Evolutionary conservation across 306 rosid genomes (phyloP).

Genomic region (Lathyrus sativus): DNA sequence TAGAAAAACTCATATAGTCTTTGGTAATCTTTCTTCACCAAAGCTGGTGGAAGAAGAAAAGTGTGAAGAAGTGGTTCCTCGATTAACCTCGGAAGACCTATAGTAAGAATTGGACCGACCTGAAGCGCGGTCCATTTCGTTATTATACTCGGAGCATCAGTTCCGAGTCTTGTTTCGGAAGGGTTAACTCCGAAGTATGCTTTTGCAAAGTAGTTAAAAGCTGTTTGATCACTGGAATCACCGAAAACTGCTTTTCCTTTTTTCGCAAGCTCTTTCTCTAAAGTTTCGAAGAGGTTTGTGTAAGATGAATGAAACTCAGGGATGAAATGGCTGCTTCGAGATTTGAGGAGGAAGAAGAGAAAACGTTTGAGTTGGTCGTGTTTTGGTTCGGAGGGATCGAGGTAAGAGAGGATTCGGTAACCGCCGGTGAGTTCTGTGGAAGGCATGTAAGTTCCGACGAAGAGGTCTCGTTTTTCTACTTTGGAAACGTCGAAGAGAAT

Average conservation of each 20-base stretch:
- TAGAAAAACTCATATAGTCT: conserved; percentile 76
- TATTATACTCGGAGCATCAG: conserved; percentile 63
- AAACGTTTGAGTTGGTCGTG: conserved; percentile 68
- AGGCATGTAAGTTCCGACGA: conserved; percentile 90
- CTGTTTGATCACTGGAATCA: conserved; percentile 65
- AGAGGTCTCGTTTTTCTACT: conserved; percentile 77
- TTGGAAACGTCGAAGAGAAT: conserved; percentile 70
- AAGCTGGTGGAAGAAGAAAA: conserved; percentile 58
- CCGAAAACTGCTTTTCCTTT: conserved; percentile 59
- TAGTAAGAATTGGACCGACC: conserved; percentile 52
- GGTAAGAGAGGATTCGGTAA: conserved; percentile 77
- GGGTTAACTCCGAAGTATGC: conserved; percentile 57
- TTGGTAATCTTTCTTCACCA: conserved; percentile 64
- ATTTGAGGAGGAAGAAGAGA: conserved; percentile 66
- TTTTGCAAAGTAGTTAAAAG: conserved; percentile 70
- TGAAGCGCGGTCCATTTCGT: conserved; percentile 71
- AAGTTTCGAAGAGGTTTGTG: conserved; percentile 49
- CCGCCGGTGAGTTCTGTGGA: conserved; percentile 85
- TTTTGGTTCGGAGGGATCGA: conserved; percentile 81
- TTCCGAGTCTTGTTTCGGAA: conserved; percentile 51
- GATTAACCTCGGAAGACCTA: conserved; percentile 69
- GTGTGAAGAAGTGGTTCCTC: conserved; percentile 66
- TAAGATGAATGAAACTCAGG: conserved; percentile 72
- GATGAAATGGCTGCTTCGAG: conserved; percentile 56
- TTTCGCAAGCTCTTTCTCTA: conserved; percentile 54